Evolutionary conservation across 164 flowering plant genomes (phyloP), one percentile per base, ranked within the genome.

Genomic region (Sedum album): DNA sequence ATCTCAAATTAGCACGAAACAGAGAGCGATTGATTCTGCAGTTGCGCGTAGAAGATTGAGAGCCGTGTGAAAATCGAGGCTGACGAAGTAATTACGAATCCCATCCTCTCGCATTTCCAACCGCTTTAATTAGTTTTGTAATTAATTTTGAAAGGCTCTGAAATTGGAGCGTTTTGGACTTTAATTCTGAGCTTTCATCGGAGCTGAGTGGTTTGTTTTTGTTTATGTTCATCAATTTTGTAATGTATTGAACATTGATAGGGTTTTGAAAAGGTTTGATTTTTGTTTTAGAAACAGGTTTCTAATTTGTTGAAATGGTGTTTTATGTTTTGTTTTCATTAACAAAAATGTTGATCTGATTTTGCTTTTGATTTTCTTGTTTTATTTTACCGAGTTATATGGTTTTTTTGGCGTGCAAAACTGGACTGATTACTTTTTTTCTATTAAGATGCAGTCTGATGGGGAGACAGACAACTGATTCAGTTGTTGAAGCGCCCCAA

Each of bases 401-500:
- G n/a, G n/a, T n/a, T n/a, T 41, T 25, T 55, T 1, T 55, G 61
- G 17, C 61, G 10, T 55, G 61, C 25, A 1, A 26, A 26, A 55
- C 31, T 55, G 31, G 61, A 26, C 3, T 55, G 61, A 3, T 26
- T 8, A 55, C 31, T 0, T 55, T 26, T 0, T 26, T 9, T 55
- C 3, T 55, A 25, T 25, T 25, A 26, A 33, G 5, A 23, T 80
- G 83, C 83, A 86, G 91, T 77, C 49, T 51, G 62, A 91, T 86
- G 93, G 88, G 86, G 39, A 79, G 85, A 67, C 87, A 83, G 75
- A 72, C 85, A 46, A 63, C 63, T 44, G 78, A 73, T 48, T 73
- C 74, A 49, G 76, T 30, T 36, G 73, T 74, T 61, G 68, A 69
- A 33, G 74, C 77, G 30, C 74, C 80, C 9, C 71, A 67, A 73